Evolutionary conservation across 768 basidiomycete genomes (phyloP).

Genomic region (Auricularia auricula-judae): DNA sequence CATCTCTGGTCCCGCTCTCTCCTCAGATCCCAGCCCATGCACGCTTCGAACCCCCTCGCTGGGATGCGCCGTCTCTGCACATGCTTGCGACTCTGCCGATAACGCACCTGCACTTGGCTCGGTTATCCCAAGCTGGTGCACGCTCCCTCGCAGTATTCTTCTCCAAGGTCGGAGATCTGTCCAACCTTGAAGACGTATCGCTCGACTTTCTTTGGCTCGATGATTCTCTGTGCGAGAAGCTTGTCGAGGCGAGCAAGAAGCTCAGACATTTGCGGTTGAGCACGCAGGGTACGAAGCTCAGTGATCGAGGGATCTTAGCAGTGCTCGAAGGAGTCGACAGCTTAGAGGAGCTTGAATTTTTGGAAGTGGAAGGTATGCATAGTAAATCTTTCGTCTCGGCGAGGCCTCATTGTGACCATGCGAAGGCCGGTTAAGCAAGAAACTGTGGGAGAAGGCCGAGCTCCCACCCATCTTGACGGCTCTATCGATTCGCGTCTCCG

Average conservation of each 20-base stretch:
- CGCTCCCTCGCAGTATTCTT: constrained; percentile 20
- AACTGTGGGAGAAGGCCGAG: constrained; percentile 23
- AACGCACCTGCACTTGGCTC: constrained; percentile 20
- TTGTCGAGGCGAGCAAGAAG: constrained; percentile 21
- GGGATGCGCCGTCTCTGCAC: constrained; percentile 27
- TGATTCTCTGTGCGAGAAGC: constrained; percentile 24
- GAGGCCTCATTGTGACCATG: neutral
- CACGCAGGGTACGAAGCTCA: constrained; percentile 28
- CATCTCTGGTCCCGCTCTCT: constrained; percentile 7
- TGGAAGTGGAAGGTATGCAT: constrained; percentile 27
- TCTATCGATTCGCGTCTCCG: constrained; percentile 20
- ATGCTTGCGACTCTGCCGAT: constrained; percentile 20
- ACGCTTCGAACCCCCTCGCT: constrained; percentile 14
- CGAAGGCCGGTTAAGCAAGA: constrained; percentile 25
- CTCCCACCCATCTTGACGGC: constrained; percentile 18
- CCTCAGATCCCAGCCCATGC: constrained; percentile 1
- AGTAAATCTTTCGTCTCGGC: neutral
- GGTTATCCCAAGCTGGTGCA: constrained; percentile 26
- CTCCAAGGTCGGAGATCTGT: constrained; percentile 17
- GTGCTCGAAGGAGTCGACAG: constrained; percentile 25
- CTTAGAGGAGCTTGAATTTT: constrained; percentile 22
- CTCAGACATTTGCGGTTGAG: constrained; percentile 21
- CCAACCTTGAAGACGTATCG: constrained; percentile 21
- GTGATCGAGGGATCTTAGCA: constrained; percentile 22
- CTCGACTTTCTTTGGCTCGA: constrained; percentile 31